Evolutionary conservation across 345 rosid species (phyloP), one percentile per base, ranked within the genome.

Genomic region (Cardamine occulta): DNA sequence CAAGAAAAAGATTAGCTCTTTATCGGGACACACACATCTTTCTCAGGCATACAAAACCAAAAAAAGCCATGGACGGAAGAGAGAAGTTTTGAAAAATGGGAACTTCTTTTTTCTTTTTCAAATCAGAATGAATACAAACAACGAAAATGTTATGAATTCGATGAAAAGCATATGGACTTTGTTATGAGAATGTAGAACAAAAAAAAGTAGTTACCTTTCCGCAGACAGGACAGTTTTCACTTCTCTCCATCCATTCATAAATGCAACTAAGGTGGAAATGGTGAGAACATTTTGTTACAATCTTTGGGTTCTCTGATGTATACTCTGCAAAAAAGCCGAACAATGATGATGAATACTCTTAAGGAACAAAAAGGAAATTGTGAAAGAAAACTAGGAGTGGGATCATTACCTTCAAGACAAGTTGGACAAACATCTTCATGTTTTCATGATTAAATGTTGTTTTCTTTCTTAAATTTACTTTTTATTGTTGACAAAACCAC

Each of bases 181-280:
- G n/a, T n/a, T n/a, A n/a, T n/a, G n/a, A n/a, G n/a, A 39, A 15
- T 8, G 39, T 7, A 31, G 32, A 31, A 31, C 32, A n/a, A 31
- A 5, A 14, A 51, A 14, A 66, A 74, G 53, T 51, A 31, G 70
- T 63, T 84, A 95, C 99, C 99, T 89, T 90, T 79, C 99, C 97
- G 74, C 99, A 95, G 73, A 95, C 96, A 21, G 99, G 97, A 79
- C 99, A 95, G 82, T 75, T 85, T 39, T 95, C 97, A 83, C 97
- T 95, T 89, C 97, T 91, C 85, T 95, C 99, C 97, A 88, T 95
- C 99, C 99, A 95, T 81, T 91, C 99, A 68, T 91, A 95, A 80
- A 95, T 95, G 87, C 99, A 95, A 82, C 97, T 85, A 62, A 95
- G 99, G 75, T 95, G 99, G 84, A 88, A 95, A 88, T 92, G 97